Conservation (phyloP, 2,329 filamentous ascomycete genomes). For the Xylariaceae sp. region DNA sequence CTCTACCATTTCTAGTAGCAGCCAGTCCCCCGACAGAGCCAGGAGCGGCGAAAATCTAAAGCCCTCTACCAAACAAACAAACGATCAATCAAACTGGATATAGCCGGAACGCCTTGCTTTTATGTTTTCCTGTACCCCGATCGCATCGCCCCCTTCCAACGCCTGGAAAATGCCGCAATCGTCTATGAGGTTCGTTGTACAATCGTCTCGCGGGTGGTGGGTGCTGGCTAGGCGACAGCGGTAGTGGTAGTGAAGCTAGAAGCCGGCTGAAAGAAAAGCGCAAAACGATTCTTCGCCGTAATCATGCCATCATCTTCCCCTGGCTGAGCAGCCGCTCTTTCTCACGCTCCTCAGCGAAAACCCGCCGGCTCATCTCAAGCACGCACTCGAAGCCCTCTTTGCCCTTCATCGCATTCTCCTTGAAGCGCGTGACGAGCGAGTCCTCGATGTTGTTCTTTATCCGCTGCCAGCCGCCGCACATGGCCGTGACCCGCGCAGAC, state of each 20-base stretch:
- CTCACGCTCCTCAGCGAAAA: constrained; percentile 85
- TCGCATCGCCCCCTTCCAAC: constrained; percentile 5
- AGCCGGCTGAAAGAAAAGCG: not conserved
- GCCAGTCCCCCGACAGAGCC: no score
- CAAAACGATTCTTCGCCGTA: not conserved
- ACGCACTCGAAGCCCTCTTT: constrained; percentile 94
- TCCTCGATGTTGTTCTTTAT: constrained; percentile 97
- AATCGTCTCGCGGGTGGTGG: constrained; percentile 10
- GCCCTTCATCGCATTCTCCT: constrained; percentile 85
- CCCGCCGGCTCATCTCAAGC: constrained; percentile 84
- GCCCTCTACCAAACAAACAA: constrained; percentile 9
- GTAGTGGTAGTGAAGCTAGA: not conserved
- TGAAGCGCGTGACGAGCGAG: constrained; percentile 79
- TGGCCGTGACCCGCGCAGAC: constrained; percentile 85
- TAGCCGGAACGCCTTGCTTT: constrained; percentile 36
- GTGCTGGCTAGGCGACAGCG: constrained; percentile 1
- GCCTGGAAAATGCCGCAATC: constrained; percentile 27
- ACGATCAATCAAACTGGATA: constrained; percentile 26
- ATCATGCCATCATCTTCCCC: constrained; percentile 31
- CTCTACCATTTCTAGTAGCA: constrained; percentile 12
- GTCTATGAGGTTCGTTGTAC: constrained; percentile 16
- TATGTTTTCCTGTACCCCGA: constrained; percentile 9
- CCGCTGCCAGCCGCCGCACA: constrained; percentile 95
- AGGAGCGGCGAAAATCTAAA: constrained; percentile 8
- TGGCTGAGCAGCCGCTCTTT: constrained; percentile 42